Percentiles rank a stretch among this genome's conserved stretches.
Evolutionary conservation across 78 protist genomes (phyloP).

Genomic region (Dictyostelium capitatum): DNA sequence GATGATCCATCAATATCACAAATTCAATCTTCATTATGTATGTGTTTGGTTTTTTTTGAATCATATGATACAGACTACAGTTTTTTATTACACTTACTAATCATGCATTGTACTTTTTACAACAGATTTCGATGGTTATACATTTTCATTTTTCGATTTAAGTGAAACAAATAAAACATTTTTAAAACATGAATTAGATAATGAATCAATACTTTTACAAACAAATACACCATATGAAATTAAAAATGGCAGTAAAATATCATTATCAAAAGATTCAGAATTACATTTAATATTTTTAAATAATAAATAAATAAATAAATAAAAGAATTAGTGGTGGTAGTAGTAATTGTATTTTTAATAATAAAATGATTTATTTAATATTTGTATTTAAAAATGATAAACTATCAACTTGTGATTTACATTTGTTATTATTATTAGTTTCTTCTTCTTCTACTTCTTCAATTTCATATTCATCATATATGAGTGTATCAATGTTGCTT

Average conservation of each 20-base stretch:
- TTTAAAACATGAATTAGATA: not conserved
- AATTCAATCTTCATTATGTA: constrained; percentile 12
- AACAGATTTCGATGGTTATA: constrained; percentile 15
- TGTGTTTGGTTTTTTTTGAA: not conserved
- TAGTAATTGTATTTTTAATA: too few species aligned
- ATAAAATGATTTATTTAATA: too few species aligned
- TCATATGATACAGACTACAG: not conserved
- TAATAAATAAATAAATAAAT: too few species aligned
- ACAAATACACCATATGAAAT: constrained; percentile 14
- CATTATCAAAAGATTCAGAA: not conserved
- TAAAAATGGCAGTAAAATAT: not conserved
- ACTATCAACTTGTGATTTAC: too few species aligned
- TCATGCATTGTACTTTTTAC: too few species aligned
- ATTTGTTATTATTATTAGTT: too few species aligned
- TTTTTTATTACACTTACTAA: not conserved
- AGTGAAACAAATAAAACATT: not conserved
- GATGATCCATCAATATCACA: not conserved
- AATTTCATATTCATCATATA: too few species aligned
- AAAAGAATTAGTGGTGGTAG: too few species aligned
- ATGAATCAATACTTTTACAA: not conserved
- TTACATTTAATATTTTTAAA: not conserved
- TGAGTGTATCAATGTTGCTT: too few species aligned
- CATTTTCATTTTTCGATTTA: constrained; percentile 10
- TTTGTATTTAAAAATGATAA: too few species aligned
- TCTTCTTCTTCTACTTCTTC: too few species aligned